These are phyloP conservation scores for Neocucurbitaria cava DNA, from an alignment of 2,329 filamentous ascomycete genomes.

Conservation along the genomic window DNA sequence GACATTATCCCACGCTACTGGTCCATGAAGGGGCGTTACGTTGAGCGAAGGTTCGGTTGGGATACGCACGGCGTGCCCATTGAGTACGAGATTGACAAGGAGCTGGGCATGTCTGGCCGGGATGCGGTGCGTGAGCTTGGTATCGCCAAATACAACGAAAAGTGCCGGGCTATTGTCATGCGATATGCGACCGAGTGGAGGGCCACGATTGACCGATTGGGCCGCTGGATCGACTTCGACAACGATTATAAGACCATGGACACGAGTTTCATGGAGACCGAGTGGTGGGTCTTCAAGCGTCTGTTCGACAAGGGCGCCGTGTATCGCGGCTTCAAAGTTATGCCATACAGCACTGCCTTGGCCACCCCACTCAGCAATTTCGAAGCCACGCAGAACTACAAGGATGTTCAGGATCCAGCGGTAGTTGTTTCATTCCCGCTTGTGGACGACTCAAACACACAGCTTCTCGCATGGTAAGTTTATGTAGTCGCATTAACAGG, in stretches of 20 bases:
- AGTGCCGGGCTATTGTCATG: conserved; percentile 94
- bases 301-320: conserved; percentile 88
- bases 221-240: conserved; percentile 97
- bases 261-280: conserved; percentile 90
- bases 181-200: conserved; percentile 87
- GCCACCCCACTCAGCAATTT: conserved; percentile 92
- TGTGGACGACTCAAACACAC: conserved; percentile 75
- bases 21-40: conserved; percentile 95
- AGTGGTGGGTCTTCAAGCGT: conserved; percentile 97
- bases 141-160: conserved; percentile 86
- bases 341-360: conserved; percentile 93
- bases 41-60: conserved; percentile 93
- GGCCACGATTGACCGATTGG: conserved; percentile 83
- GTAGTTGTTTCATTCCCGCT: conserved; percentile 89
- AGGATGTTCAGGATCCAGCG: conserved; percentile 89
- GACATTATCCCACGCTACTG: conserved; percentile 96
- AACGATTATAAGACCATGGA: conserved; percentile 99
- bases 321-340: conserved; percentile 88
- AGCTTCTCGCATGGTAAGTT: conserved; percentile 74
- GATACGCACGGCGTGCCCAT: conserved; percentile 94
- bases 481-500: background rate
- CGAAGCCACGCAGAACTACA: conserved; percentile 93
- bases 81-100: conserved; percentile 98
- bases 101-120: conserved; percentile 84
- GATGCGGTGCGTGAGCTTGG: conserved; percentile 87